phyloP scores from a whole-genome alignment of 179 eudicot genomes.

The Pouteria campechiana region DNA sequence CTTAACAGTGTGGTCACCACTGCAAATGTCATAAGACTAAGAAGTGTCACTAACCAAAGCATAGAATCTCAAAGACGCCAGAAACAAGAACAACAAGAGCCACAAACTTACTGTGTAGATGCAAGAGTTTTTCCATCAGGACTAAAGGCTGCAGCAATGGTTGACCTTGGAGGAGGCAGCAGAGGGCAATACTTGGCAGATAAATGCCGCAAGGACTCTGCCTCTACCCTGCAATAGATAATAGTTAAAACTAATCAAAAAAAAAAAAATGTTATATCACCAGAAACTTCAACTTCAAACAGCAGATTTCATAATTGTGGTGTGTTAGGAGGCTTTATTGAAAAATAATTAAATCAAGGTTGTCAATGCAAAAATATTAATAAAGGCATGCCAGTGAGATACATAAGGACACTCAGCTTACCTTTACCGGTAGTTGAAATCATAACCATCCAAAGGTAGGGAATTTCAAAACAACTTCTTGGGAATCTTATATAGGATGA shows the following conservation, averaged over 20 bases:
- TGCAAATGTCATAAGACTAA: slow-evolving; percentile 11
- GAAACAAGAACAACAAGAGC: slow-evolving; percentile 1
- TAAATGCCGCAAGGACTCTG: slow-evolving; percentile 67
- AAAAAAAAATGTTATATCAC: background rate
- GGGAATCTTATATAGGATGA: background rate
- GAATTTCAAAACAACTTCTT: background rate
- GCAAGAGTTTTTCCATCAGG: slow-evolving; percentile 91
- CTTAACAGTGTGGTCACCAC: slow-evolving; percentile 96
- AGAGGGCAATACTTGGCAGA: slow-evolving; percentile 87
- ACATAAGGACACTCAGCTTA: too few relatives aligned
- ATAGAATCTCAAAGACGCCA: background rate
- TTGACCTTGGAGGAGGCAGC: slow-evolving; percentile 88
- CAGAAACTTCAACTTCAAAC: background rate
- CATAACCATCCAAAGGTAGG: background rate
- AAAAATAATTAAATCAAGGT: too few relatives aligned
- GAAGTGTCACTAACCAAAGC: background rate
- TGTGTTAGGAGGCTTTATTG: too few relatives aligned
- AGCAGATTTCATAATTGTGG: background rate
- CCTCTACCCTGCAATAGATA: slow-evolving; percentile 60
- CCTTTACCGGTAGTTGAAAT: background rate
- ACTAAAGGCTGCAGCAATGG: slow-evolving; percentile 94
- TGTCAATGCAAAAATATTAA: too few relatives aligned
- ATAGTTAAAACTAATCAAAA: background rate
- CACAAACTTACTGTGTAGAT: slow-evolving; percentile 74
- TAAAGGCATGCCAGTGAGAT: too few relatives aligned